Conservation (phyloP, 192 early-diverging fungal genomes). For the Linnemannia elongata region DNA sequence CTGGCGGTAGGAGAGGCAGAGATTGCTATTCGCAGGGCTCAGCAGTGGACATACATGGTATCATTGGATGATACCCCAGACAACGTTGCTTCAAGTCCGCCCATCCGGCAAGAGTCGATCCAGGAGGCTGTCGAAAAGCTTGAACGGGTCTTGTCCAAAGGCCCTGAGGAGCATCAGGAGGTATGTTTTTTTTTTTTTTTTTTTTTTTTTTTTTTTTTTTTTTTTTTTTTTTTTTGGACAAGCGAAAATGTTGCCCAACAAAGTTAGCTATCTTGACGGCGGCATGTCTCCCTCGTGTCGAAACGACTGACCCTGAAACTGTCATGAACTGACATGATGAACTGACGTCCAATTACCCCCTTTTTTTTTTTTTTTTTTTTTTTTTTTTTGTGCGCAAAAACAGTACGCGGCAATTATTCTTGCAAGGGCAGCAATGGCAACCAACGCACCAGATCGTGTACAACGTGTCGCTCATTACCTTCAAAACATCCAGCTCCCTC, state of each 20-base stretch:
- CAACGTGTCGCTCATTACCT: slow-evolving; percentile 39
- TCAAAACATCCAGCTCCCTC: slow-evolving; percentile 53
- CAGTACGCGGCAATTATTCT: slow-evolving; percentile 64
- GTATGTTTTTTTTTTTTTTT: slow-evolving; percentile 15
- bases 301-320: slow-evolving; percentile 6
- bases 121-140: slow-evolving; percentile 37
- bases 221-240: neutral
- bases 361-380: neutral
- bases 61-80: slow-evolving; percentile 49
- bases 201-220: too few relatives aligned
- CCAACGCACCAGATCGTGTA: slow-evolving; percentile 48
- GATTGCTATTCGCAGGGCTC: slow-evolving; percentile 8
- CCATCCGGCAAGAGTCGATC: slow-evolving; percentile 30
- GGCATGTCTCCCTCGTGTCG: slow-evolving; percentile 7
- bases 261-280: neutral
- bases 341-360: neutral
- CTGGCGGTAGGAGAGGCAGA: slow-evolving; percentile 42
- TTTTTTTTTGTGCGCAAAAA: neutral
- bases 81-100: slow-evolving; percentile 34
- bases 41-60: slow-evolving; percentile 24
- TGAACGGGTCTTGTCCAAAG: slow-evolving; percentile 29
- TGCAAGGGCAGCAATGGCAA: slow-evolving; percentile 71
- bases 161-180: slow-evolving; percentile 55
- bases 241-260: neutral
- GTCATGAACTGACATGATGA: neutral